Base-by-base conservation (phyloP, 2,329 filamentous ascomycete species). In the Leptographium procerum region DNA sequence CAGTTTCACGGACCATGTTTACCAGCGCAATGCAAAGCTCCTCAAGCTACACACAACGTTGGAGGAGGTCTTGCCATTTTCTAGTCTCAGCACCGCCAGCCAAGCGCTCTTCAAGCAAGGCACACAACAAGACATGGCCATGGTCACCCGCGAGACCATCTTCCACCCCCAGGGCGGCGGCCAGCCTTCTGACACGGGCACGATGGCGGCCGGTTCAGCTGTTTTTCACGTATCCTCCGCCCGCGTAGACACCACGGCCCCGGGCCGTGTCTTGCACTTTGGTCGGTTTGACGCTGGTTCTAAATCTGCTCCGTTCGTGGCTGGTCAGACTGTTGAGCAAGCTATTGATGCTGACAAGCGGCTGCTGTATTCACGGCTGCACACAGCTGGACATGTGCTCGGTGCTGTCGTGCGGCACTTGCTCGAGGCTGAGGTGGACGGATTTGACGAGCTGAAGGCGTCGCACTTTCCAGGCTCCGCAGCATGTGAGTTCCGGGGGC, bases 111-210 rank as follows among this genome's bases (percentile, higher is more conserved):
- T 84, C 73, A 87, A 87, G 66, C 70, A 78, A 14, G 76, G 72
- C 5, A 67, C 67, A 10, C 74, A 78, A 6, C 68, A 76, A 1
- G 76, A 82, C 63, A 76, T 78, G 65, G 77, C 83, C n/a, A 69
- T 88, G 24, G 75, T 82, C 7, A 86, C 83, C 0, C 73, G 80
- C 2, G 71, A 79, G 52, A 89, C 87, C n/a, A 84, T 89, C 61
- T 90, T 90, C 70, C 84, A 90, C 61, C 82, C 85, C 0, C 87
- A 90, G 69, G 87, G 87, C 24, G 87, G 87, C 60, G 87, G 87
- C 9, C 87, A 90, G 65, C 87, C 87, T 0, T 85, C 81, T 0
- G 87, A 90, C 61, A 74, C 77, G 13, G 87, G 87, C 24, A 71
- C 66, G 47, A 86, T 89, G 61, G 71, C 69, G 0, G 62, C 64